These are phyloP conservation scores for Termitomyces sp. DNA, from an alignment of 768 basidiomycete genomes.

Conservation along the genomic window DNA sequence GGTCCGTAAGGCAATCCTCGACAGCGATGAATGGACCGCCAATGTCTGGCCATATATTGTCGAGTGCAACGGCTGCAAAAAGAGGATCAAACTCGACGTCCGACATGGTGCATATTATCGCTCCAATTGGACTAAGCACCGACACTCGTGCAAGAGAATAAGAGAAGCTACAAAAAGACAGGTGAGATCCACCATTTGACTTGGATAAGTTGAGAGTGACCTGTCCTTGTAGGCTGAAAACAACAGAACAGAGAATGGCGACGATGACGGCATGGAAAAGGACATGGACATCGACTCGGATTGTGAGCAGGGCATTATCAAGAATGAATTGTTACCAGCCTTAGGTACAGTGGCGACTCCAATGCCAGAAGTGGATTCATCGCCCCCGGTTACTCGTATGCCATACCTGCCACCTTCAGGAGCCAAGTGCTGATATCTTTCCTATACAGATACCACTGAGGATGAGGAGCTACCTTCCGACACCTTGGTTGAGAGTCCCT, in stretches of 20 bases:
- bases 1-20: neutral
- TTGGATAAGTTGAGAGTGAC: neutral
- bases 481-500: neutral
- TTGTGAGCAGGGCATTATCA: neutral
- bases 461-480: neutral
- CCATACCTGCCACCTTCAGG: no score
- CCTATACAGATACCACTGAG: neutral
- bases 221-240: neutral
- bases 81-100: neutral
- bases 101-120: neutral
- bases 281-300: neutral
- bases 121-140: slow-evolving; percentile 1
- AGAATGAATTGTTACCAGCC: neutral
- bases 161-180: neutral
- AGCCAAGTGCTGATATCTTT: neutral
- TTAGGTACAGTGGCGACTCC: neutral
- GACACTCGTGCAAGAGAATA: neutral
- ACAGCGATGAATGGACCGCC: neutral
- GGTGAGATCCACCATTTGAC: neutral
- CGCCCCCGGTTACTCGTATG: neutral
- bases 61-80: neutral
- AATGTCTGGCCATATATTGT: neutral
- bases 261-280: no score
- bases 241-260: no score
- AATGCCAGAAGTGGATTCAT: neutral